These are phyloP conservation scores for Phanerodontia chrysosporium DNA, from an alignment of 768 basidiomycete species.

Conservation along the genomic window DNA sequence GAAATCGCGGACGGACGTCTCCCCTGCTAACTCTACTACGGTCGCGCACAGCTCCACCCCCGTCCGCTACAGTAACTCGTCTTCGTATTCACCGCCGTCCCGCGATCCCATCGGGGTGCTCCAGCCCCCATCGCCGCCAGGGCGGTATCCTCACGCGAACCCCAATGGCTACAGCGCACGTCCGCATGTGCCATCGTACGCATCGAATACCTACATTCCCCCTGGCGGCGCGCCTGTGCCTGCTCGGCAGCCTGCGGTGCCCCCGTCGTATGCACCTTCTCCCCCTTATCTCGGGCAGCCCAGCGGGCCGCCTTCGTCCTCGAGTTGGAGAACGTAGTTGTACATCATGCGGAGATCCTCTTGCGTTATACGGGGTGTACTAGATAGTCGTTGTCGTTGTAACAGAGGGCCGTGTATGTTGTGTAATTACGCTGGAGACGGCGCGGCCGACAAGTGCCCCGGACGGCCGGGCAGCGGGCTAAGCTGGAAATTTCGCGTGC, in stretches of 20 bases:
- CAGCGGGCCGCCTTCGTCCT: not conserved
- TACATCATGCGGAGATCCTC: too few relatives aligned
- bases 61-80: not conserved
- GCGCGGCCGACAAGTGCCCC: not conserved
- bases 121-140: constrained; percentile 9
- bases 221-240: constrained; percentile 8
- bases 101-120: constrained; percentile 3
- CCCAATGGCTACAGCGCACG: not conserved
- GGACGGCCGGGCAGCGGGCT: not conserved
- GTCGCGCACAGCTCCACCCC: not conserved
- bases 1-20: constrained; percentile 43
- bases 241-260: not conserved
- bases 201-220: constrained; percentile 3
- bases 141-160: constrained; percentile 2
- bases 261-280: not conserved
- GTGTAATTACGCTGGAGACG: not conserved
- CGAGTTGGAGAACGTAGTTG: not conserved
- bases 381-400: not conserved
- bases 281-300: not conserved
- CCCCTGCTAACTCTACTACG: constrained; percentile 11
- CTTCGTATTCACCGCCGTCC: constrained; percentile 3
- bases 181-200: not conserved
- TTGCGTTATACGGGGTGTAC: not conserved
- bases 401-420: not conserved
- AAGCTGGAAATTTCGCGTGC: not conserved